Conservation (phyloP, 768 basidiomycete genomes). For the Coprinopsis marcescibilis region DNA sequence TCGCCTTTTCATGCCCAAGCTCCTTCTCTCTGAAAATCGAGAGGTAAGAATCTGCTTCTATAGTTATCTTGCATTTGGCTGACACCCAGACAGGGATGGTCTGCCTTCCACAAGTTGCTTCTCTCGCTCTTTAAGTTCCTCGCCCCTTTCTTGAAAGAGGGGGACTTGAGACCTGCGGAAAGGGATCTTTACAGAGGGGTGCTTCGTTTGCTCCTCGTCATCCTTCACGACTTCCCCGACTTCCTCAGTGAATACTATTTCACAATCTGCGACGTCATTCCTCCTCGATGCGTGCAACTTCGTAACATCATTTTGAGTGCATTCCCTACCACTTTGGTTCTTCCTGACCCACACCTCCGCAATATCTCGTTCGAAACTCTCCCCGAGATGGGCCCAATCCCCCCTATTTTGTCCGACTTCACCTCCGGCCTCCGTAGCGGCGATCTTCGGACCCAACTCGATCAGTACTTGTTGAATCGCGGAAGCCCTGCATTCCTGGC, state of each 20-base stretch:
- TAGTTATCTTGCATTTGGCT: conserved; percentile 4
- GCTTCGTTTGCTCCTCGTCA: conserved; percentile 84
- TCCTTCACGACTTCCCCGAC: conserved; percentile 98
- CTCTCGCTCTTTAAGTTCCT: conserved; percentile 95
- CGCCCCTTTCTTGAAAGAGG: conserved; percentile 80
- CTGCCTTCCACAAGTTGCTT: conserved; percentile 91
- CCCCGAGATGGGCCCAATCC: conserved; percentile 89
- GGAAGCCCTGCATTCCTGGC: conserved; percentile 65
- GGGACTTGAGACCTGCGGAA: conserved; percentile 73
- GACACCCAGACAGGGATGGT: conserved; percentile 63
- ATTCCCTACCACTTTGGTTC: conserved; percentile 74
- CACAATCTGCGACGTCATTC: conserved; percentile 90
- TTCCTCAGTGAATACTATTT: conserved; percentile 97
- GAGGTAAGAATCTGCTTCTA: conserved; percentile 47
- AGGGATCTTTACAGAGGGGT: conserved; percentile 88
- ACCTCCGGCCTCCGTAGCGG: conserved; percentile 72
- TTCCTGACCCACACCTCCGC: conserved; percentile 85
- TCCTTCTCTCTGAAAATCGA: conserved; percentile 80
- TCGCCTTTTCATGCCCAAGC: conserved; percentile 94
- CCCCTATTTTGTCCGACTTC: conserved; percentile 89
- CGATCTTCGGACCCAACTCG: conserved; percentile 74
- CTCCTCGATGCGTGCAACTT: conserved; percentile 88
- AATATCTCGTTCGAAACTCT: conserved; percentile 68
- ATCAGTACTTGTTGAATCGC: conserved; percentile 79
- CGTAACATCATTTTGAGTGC: conserved; percentile 96